phyloP scores from a whole-genome alignment of 192 early-diverging fungal species.

The Gryganskiella cystojenkinii region DNA sequence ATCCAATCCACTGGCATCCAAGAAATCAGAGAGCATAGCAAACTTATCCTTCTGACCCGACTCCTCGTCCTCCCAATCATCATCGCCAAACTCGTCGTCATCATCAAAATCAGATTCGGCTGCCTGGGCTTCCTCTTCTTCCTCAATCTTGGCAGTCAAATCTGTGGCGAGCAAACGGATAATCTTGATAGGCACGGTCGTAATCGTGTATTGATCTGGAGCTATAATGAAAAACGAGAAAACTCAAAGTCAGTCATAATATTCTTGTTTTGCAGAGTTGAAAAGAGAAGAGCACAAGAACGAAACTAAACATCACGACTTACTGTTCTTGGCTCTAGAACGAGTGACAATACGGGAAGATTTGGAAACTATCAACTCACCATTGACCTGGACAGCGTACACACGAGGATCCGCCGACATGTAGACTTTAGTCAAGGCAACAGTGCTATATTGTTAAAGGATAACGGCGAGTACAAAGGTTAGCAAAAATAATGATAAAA shows the following conservation, averaged over 20 bases:
- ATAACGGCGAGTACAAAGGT: no score
- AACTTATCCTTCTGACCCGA: slow-evolving; percentile 58
- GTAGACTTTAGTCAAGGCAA: slow-evolving; percentile 83
- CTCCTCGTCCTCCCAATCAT: slow-evolving; percentile 68
- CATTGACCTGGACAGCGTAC: slow-evolving; percentile 75
- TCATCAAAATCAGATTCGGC: slow-evolving; percentile 64
- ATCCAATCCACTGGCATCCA: slow-evolving; percentile 27
- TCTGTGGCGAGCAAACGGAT: slow-evolving; percentile 88
- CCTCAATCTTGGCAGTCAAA: slow-evolving; percentile 73
- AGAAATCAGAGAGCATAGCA: slow-evolving; percentile 19
- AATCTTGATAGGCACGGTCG: slow-evolving; percentile 87
- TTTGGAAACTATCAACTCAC: slow-evolving; percentile 75
- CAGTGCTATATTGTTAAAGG: slow-evolving; percentile 59
- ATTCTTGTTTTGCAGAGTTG: no score
- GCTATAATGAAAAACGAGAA: slow-evolving; percentile 57
- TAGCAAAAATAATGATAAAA: no score
- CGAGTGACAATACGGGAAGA: slow-evolving; percentile 66
- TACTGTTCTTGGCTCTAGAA: slow-evolving; percentile 59
- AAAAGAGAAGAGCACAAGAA: background rate
- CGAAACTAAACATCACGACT: background rate
- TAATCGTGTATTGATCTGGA: slow-evolving; percentile 81
- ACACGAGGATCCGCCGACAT: slow-evolving; percentile 74
- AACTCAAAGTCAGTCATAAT: no score
- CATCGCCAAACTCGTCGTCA: slow-evolving; percentile 54
- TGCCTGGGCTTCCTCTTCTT: slow-evolving; percentile 61